These are phyloP conservation scores for Suillus variegatus DNA, from an alignment of 768 basidiomycete genomes.

Conservation along the genomic window DNA sequence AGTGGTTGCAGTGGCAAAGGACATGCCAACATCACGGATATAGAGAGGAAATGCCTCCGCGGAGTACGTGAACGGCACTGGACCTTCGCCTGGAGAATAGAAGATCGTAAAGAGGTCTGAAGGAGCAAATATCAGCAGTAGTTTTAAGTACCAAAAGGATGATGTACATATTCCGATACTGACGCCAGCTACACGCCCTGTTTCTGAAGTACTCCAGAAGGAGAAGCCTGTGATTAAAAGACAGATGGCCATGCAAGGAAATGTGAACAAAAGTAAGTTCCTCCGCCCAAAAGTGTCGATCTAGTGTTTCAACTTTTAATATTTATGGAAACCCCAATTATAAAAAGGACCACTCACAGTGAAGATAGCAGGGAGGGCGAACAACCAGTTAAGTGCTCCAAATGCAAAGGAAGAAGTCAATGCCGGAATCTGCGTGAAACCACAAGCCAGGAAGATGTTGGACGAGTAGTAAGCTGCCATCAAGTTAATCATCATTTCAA, in stretches of 20 bases:
- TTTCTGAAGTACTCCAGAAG: conserved; percentile 48
- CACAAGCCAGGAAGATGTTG: conserved; percentile 65
- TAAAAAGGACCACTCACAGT: conserved; percentile 37
- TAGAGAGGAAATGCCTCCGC: conserved; percentile 91
- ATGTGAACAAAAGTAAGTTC: conserved; percentile 73
- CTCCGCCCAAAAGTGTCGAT: conserved; percentile 80
- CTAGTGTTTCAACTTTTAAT: conserved; percentile 33
- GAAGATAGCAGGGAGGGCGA: conserved; percentile 66
- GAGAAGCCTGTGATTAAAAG: conserved; percentile 75
- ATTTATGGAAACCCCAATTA: conserved; percentile 9
- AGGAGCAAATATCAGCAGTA: conserved; percentile 9
- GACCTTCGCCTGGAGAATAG: conserved; percentile 86
- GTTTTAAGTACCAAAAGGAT: background rate
- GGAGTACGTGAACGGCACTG: conserved; percentile 88
- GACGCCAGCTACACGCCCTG: conserved; percentile 48
- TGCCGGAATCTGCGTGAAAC: conserved; percentile 53
- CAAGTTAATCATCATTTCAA: background rate
- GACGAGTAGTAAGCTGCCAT: conserved; percentile 75
- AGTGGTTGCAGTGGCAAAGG: conserved; percentile 60
- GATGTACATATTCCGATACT: conserved; percentile 48
- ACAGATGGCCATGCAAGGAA: conserved; percentile 80
- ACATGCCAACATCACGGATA: conserved; percentile 57
- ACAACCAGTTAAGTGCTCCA: conserved; percentile 64
- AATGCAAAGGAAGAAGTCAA: conserved; percentile 68
- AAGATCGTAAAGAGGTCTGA: conserved; percentile 57